phyloP scores from a whole-genome alignment of 352 stramenopile genomes.

The Blastocystis sp. region DNA sequence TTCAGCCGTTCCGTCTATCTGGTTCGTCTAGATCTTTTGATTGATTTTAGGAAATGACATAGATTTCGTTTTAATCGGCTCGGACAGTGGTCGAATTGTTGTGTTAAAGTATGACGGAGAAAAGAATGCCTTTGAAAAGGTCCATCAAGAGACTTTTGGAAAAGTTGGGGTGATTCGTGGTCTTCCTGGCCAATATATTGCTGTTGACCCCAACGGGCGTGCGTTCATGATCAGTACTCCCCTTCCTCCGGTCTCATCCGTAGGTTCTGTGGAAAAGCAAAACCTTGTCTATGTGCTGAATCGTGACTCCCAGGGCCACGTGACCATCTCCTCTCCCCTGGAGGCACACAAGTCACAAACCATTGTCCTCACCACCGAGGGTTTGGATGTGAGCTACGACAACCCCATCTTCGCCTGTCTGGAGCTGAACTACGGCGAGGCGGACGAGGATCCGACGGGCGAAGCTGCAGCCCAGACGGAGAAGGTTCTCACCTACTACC shows the following conservation, averaged over 20 bases:
- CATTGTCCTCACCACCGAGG: constrained; percentile 86
- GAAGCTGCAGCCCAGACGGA: constrained; percentile 69
- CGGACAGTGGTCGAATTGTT: constrained; percentile 87
- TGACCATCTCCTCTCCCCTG: constrained; percentile 94
- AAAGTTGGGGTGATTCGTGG: constrained; percentile 90
- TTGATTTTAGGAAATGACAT: constrained; percentile 64
- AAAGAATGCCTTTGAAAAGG: constrained; percentile 65
- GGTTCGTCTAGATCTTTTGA: constrained; percentile 62
- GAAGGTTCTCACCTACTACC: constrained; percentile 95
- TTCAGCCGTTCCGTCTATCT: constrained; percentile 77
- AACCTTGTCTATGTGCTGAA: constrained; percentile 99
- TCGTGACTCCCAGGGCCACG: constrained; percentile 80
- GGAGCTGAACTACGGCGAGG: constrained; percentile 88
- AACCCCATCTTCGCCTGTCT: constrained; percentile 95
- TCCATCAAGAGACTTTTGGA: constrained; percentile 88
- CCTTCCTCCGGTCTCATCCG: background rate
- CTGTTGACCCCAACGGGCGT: constrained; percentile 88
- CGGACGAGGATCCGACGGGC: constrained; percentile 67
- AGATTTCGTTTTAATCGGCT: constrained; percentile 89
- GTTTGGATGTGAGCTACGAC: constrained; percentile 94
- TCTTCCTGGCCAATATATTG: constrained; percentile 93
- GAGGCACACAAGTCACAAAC: constrained; percentile 91
- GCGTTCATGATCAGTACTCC: constrained; percentile 84
- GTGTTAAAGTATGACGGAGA: constrained; percentile 85
- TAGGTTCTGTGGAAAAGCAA: constrained; percentile 86